phyloP scores from a whole-genome alignment of 2,329 filamentous ascomycete genomes.

The Trichoderma semiorbis region DNA sequence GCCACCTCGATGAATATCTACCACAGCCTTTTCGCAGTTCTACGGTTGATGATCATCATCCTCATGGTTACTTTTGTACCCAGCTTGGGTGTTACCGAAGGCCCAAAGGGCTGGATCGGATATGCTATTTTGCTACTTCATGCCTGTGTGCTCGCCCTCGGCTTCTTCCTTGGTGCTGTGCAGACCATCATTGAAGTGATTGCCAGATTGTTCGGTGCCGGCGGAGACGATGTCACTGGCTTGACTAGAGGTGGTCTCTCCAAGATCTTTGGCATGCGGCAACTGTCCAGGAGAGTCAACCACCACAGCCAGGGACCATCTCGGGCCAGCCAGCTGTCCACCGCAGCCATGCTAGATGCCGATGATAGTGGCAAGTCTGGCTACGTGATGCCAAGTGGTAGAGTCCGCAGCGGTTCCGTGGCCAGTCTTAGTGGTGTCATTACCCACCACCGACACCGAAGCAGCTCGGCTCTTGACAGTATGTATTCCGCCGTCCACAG shows the following conservation, averaged over 20 bases:
- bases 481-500: slow-evolving; percentile 42
- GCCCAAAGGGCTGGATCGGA: slow-evolving; percentile 88
- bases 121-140: slow-evolving; percentile 88
- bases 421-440: slow-evolving; percentile 54
- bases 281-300: slow-evolving; percentile 70
- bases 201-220: slow-evolving; percentile 77
- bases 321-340: slow-evolving; percentile 78
- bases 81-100: slow-evolving; percentile 72
- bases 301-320: slow-evolving; percentile 58
- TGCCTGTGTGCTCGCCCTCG: slow-evolving; percentile 78
- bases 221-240: slow-evolving; percentile 67
- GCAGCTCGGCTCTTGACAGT: slow-evolving; percentile 54
- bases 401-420: slow-evolving; percentile 59
- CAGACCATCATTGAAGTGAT: slow-evolving; percentile 88
- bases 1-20: slow-evolving; percentile 98
- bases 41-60: slow-evolving; percentile 73
- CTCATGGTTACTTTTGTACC: slow-evolving; percentile 83
- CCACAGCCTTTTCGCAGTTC: slow-evolving; percentile 75
- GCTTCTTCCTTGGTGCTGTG: slow-evolving; percentile 87
- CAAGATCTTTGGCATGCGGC: slow-evolving; percentile 88
- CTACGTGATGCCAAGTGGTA: slow-evolving; percentile 51
- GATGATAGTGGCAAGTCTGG: slow-evolving; percentile 63
- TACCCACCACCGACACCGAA: slow-evolving; percentile 44
- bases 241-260: slow-evolving; percentile 77
- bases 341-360: slow-evolving; percentile 71